These are phyloP conservation scores for Phytophthora hibernalis DNA, from an alignment of 352 stramenopile genomes.

Conservation along the genomic window DNA sequence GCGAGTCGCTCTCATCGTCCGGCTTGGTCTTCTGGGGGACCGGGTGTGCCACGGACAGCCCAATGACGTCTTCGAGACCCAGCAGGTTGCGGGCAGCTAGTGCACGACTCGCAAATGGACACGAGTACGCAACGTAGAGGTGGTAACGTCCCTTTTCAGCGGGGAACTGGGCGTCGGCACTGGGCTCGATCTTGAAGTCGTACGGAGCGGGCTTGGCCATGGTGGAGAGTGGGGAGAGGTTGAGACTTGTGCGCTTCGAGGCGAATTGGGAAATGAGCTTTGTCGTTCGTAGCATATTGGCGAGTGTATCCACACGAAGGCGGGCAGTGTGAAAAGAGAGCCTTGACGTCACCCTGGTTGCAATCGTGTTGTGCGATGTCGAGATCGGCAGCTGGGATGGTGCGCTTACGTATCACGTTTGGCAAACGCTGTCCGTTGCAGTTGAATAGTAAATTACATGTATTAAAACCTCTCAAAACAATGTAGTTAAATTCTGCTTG, in stretches of 20 bases:
- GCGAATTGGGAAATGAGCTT: neutral
- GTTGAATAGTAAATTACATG: no score
- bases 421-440: no score
- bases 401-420: no score
- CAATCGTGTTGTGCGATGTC: neutral
- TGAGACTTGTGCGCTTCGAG: neutral
- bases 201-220: conserved; percentile 27
- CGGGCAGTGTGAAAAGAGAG: neutral
- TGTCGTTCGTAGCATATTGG: neutral
- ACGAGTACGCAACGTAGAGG: conserved; percentile 93
- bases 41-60: conserved; percentile 84
- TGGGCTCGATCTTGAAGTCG: conserved; percentile 29
- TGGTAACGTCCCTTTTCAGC: conserved; percentile 85
- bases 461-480: no score
- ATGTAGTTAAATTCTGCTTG: no score
- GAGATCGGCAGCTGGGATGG: no score
- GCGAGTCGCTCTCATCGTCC: conserved; percentile 37
- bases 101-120: conserved; percentile 77
- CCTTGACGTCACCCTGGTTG: neutral
- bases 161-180: conserved; percentile 48
- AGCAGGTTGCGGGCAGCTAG: conserved; percentile 88
- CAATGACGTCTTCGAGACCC: conserved; percentile 92
- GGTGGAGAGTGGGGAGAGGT: conserved; percentile 1
- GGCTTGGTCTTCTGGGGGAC: conserved; percentile 53
- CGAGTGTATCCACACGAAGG: neutral